Evolutionary conservation across 2,329 filamentous ascomycete species (phyloP), one percentile per base, ranked within the genome.

Genomic region (Diaporthe sp.): DNA sequence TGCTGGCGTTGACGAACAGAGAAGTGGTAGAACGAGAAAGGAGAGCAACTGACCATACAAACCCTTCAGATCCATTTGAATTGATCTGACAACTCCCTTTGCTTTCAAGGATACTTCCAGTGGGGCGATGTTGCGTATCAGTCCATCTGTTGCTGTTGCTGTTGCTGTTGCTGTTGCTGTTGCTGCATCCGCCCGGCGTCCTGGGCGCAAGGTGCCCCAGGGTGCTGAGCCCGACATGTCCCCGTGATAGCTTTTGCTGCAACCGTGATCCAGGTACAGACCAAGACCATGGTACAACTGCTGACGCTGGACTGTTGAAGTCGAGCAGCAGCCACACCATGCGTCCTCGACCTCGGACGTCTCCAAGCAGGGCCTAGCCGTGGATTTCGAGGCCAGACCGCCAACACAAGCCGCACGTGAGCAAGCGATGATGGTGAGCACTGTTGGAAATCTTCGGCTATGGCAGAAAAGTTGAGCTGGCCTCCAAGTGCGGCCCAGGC

Each of bases 21-120:
- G 3, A 42, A 9, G 37, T 9, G 22, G 4, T 9, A n/a, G 34
- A 4, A 19, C 37, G 4, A n/a, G 34, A 37, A 42, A 53, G 7
- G 62, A 53, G 44, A 68, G 13, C 65, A 53, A 53, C 65, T 34
- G 31, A 68, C 65, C 65, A 17, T 53, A 68, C 42, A 34, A 51
- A 67, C 62, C 22, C 22, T 25, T 0, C 12, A n/a, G 4, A 39
- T 34, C 4, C n/a, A 59, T 3, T 6, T 25, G 12, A 19, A 53
- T 12, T 25, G 46, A 25, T 22, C 25, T 31, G 31, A 19, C 0
- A 8, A 10, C 13, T 28, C 37, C 37, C n/a, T 12, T 17, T n/a
- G 37, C 19, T n/a, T 28, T 44, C 15, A 25, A 8, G 10, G n/a
- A 8, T 6, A 19, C 25, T 31, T 34, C 39, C 9, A 31, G 25